A percentile compares a stretch with the other conserved stretches of the same genome.
Evolutionary conservation across 371 early-diverging fungal species (phyloP).

Genomic region (Capniomyces stellatus): DNA sequence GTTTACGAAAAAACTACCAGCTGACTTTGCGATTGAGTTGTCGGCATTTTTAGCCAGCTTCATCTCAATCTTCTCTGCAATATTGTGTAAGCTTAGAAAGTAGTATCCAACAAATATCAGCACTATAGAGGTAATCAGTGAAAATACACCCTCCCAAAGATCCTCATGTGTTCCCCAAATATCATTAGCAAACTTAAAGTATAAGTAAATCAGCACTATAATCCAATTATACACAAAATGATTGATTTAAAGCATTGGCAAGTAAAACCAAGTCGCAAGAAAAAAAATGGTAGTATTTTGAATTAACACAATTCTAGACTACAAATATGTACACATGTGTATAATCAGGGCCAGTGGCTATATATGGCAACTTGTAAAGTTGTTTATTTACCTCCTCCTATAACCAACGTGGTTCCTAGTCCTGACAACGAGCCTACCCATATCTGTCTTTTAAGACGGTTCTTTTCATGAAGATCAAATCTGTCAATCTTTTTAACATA

Average conservation of each 20-base stretch:
- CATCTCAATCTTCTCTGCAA: conserved; percentile 48
- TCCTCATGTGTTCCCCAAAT: conserved; percentile 49
- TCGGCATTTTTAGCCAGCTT: conserved; percentile 37
- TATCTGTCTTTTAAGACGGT: conserved; percentile 35
- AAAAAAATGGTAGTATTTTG: too few species aligned
- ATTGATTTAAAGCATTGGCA: too few species aligned
- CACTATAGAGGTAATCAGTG: conserved; percentile 37
- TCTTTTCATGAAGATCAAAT: conserved; percentile 23
- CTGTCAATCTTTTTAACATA: conserved; percentile 41
- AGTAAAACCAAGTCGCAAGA: too few species aligned
- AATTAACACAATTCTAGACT: too few species aligned
- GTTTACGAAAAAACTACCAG: conserved; percentile 20
- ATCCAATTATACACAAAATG: too few species aligned
- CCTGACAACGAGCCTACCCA: conserved; percentile 37
- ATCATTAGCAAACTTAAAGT: conserved; percentile 32
- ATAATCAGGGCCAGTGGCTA: not conserved
- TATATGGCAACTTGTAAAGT: not conserved
- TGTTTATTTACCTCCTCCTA: conserved; percentile 27
- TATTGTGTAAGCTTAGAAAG: conserved; percentile 43
- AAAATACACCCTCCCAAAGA: conserved; percentile 64
- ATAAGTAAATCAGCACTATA: conserved; percentile 49
- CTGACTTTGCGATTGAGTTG: conserved; percentile 4
- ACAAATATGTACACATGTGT: not conserved
- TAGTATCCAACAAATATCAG: conserved; percentile 52
- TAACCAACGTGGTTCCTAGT: conserved; percentile 34